Evolutionary conservation across 2,329 filamentous ascomycete species (phyloP), one percentile per base, ranked within the genome.

Genomic region (Laburnicola sp.): DNA sequence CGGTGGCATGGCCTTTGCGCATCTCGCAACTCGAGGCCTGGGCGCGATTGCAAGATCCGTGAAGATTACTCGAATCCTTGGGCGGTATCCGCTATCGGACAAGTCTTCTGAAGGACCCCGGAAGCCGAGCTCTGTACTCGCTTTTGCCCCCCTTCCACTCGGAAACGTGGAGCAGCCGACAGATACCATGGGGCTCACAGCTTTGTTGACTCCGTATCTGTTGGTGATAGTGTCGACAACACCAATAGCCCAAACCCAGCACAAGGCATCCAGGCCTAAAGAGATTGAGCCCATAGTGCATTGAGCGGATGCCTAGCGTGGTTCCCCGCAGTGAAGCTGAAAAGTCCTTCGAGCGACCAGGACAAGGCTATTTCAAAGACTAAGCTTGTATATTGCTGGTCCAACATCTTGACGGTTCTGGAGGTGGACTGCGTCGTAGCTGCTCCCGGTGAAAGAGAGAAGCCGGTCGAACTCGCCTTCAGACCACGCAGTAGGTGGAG

Each of bases 321-420:
- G 94, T 99, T 99, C 68, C 94, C 94, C 2, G 91, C 92, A 2
- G 94, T 99, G 39, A 94, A 89, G 66, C 78, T 99, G 37, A 97
- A 97, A 72, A 83, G 84, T 11, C 82, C 85, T 7, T 86, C 91
- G 6, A 77, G 83, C 1, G 80, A 82, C 40, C 84, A 83, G 0
- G 85, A 84, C 4, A 87, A 85, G 62, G 82, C 86, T 6, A 80
- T 86, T 7, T 92, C 89, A 16, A 87, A 86, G 65, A 88, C 87
- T 32, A 97, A 99, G 72, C 81, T 99, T 16, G 93, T 90, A 0
- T 99, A 99, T 75, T 97, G 92, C 73, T 99, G 94, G 94, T 97
- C 94, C 2, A 97, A 97, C 65, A 85, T 97, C n/a, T 76, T 99
- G 58, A 97, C 92, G 0, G 86, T 99, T 4, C 76, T 99, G 23